These are phyloP conservation scores for Primulina huaijiensis DNA, from an alignment of 257 asterid species.

Conservation along the genomic window DNA sequence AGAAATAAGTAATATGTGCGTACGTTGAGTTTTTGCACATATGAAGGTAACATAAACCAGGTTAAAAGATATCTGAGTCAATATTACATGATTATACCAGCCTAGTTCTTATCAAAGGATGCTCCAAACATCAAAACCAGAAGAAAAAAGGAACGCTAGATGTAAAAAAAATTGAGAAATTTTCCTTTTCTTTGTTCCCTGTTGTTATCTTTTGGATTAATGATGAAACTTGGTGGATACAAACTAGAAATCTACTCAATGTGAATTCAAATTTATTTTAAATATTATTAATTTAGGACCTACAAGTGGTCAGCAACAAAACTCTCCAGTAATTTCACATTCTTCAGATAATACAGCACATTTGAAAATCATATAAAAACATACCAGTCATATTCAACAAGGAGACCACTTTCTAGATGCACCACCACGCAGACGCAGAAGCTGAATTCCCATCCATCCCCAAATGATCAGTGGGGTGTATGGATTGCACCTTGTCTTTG, in stretches of 20 bases:
- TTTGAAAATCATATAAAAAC: slow-evolving; percentile 25
- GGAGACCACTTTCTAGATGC: slow-evolving; percentile 80
- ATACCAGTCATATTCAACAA: slow-evolving; percentile 94
- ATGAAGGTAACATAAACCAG: not conserved
- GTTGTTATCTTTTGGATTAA: not conserved
- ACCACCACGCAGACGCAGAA: slow-evolving; percentile 59
- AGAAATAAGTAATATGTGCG: not conserved
- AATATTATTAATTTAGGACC: slow-evolving; percentile 7
- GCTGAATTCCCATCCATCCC: slow-evolving; percentile 39
- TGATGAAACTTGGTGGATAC: slow-evolving; percentile 13
- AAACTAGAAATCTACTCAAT: not conserved
- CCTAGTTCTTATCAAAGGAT: slow-evolving; percentile 12
- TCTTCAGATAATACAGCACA: slow-evolving; percentile 18
- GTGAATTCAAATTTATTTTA: slow-evolving; percentile 5
- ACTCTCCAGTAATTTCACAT: slow-evolving; percentile 22
- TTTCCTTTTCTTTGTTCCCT: slow-evolving; percentile 2
- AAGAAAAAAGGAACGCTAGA: not conserved
- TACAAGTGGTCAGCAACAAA: slow-evolving; percentile 11
- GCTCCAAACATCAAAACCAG: not conserved
- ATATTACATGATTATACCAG: not conserved
- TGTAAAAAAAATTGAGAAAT: slow-evolving; percentile 4
- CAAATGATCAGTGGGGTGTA: slow-evolving; percentile 66
- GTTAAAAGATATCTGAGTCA: slow-evolving; percentile 1
- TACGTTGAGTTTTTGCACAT: not conserved
- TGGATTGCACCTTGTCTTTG: slow-evolving; percentile 66